Conservation (phyloP, 1,284 basidiomycete species). For the Naganishia sp. region DNA sequence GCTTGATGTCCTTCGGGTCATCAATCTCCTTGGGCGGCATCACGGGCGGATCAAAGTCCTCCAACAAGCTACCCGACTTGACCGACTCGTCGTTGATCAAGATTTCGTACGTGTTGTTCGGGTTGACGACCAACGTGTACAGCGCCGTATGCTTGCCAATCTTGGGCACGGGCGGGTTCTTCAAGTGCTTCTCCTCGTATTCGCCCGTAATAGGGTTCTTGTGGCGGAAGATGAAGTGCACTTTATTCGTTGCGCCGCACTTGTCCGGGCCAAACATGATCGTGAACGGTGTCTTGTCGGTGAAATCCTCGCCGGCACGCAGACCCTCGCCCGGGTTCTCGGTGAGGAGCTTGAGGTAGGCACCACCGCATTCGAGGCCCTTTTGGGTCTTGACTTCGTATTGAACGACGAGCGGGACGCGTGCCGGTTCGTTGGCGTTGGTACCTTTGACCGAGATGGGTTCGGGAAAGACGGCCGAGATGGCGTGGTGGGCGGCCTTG, state of each 20-base stretch:
- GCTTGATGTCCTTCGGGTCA: constrained; percentile 88
- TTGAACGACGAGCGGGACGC: constrained; percentile 90
- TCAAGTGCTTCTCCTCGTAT: constrained; percentile 96
- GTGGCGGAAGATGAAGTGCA: constrained; percentile 98
- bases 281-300: constrained; percentile 96
- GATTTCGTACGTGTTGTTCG: constrained; percentile 93
- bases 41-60: constrained; percentile 93
- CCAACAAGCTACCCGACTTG: constrained; percentile 79
- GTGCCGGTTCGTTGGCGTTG: constrained; percentile 66
- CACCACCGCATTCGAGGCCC: constrained; percentile 98
- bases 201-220: constrained; percentile 87
- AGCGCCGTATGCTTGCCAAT: constrained; percentile 87
- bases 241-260: constrained; percentile 58
- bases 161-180: constrained; percentile 74
- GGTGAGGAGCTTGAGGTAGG: constrained; percentile 91
- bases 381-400: constrained; percentile 99
- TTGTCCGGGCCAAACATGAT: constrained; percentile 84
- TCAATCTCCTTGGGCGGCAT: constrained; percentile 92
- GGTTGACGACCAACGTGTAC: constrained; percentile 89
- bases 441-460: constrained; percentile 48
- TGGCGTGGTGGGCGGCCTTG: constrained; percentile 71
- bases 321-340: constrained; percentile 63
- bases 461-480: constrained; percentile 83
- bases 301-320: constrained; percentile 90
- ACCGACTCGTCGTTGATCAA: constrained; percentile 84